Conservation (phyloP, 1,139 yeast genomes). For the Blastobotrys indianensis region DNA sequence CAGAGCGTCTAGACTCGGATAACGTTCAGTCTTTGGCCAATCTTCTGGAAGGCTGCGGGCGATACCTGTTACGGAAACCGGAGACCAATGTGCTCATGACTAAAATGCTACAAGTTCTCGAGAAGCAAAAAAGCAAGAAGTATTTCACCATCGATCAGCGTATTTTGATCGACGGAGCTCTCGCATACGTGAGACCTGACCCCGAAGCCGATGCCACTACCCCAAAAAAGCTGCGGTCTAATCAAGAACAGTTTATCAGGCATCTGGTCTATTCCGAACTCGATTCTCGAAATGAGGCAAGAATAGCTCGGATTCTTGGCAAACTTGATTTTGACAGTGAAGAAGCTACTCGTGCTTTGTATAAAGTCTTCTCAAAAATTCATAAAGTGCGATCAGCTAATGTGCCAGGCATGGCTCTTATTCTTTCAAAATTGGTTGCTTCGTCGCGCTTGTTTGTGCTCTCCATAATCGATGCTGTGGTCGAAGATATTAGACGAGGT, state of each 20-base stretch:
- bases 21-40: slow-evolving; percentile 31
- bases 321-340: slow-evolving; percentile 44
- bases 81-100: slow-evolving; percentile 57
- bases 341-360: slow-evolving; percentile 39
- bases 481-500: slow-evolving; percentile 61
- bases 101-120: slow-evolving; percentile 56
- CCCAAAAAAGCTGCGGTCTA: slow-evolving; percentile 26
- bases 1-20: slow-evolving; percentile 18
- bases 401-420: slow-evolving; percentile 45
- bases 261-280: slow-evolving; percentile 44
- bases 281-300: slow-evolving; percentile 23
- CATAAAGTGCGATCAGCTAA: slow-evolving; percentile 57
- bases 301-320: no score
- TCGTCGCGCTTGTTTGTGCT: slow-evolving; percentile 40
- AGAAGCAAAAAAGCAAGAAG: slow-evolving; percentile 45
- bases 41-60: slow-evolving; percentile 71
- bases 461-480: slow-evolving; percentile 53
- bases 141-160: slow-evolving; percentile 51
- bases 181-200: slow-evolving; percentile 60
- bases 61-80: slow-evolving; percentile 55
- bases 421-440: slow-evolving; percentile 40
- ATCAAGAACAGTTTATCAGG: slow-evolving; percentile 32
- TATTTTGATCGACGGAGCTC: slow-evolving; percentile 54
- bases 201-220: slow-evolving; percentile 26
- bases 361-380: slow-evolving; percentile 55